Conservation (phyloP, 129 eudicot species). For the Solidago caesia region DNA sequence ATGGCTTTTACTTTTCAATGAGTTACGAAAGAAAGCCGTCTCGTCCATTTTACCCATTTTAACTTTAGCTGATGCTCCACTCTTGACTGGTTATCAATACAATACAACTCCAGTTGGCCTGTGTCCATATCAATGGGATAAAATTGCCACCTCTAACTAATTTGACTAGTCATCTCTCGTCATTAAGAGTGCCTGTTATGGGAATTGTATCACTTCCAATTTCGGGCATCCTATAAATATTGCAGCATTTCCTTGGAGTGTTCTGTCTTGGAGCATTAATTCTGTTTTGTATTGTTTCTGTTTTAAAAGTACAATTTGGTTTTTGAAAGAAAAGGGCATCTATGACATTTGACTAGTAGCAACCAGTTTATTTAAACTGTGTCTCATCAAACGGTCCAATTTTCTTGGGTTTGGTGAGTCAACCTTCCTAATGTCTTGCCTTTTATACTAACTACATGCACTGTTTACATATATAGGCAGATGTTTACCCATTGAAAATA, state of each 20-base stretch:
- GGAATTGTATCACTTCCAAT: not conserved
- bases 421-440: not conserved
- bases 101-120: not conserved
- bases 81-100: not conserved
- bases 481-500: slow-evolving; percentile 83
- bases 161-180: not conserved
- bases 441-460: slow-evolving; percentile 9
- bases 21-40: not conserved
- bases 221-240: not conserved
- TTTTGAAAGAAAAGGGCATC: not conserved
- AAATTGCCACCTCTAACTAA: not conserved
- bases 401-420: not conserved
- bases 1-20: too few relatives aligned
- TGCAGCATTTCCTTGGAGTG: not conserved
- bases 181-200: not conserved
- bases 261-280: too few relatives aligned
- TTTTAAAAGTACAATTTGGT: too few relatives aligned
- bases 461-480: slow-evolving; percentile 50
- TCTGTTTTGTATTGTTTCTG: too few relatives aligned
- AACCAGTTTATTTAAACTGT: not conserved
- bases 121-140: not conserved
- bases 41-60: not conserved
- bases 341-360: slow-evolving; percentile 8
- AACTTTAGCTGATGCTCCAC: not conserved
- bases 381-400: not conserved